Base-by-base conservation (phyloP, 148 eudicot genomes). In the Silene conica region DNA sequence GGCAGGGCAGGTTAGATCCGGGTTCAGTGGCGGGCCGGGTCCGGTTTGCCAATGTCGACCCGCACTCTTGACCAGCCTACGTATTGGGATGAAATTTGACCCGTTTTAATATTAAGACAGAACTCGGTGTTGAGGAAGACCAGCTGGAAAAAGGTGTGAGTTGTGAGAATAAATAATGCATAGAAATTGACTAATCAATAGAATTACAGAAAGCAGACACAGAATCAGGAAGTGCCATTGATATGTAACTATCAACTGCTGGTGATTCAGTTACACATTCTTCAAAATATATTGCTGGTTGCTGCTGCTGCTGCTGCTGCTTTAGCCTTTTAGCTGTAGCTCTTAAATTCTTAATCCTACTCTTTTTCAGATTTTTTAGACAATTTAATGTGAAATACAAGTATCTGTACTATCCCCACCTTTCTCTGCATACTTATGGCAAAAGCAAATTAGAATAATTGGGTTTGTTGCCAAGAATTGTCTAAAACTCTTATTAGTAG, bases 151-250 rank as follows among this genome's bases (percentile, higher is more conserved):
- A 25, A 56, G 25, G n/a, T 18, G 54, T 56, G 65, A 72, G 16
- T 20, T 2, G 63, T 56, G 50, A 72, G 23, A 15, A 14, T 41
- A 41, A 20, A 26, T 43, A 65, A 28, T 72, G 14, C 2, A n/a
- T 15, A 63, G 7, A 50, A 63, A 19, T 6, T 73, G 76, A 73
- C 69, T 46, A 63, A 19, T 50, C 76, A 50, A 59, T 48, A 48
- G 54, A 48, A 48, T 48, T 48, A 48, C 11, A 52, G 12, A n/a
- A 64, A 8, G 25, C 26, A 73, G 58, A 63, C 26, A 63, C 26
- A 63, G 7, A 73, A 14, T 74, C 62, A 31, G 46, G 43, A 50
- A 9, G 26, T 20, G 19, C 8, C 13, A 67, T 64, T 74, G 52
- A 52, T 65, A 28, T 6, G 23, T 74, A 54, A 56, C 48, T 65